phyloP scores from a whole-genome alignment of 2,329 filamentous ascomycete genomes.

The Cladosporium sphaerospermum region DNA sequence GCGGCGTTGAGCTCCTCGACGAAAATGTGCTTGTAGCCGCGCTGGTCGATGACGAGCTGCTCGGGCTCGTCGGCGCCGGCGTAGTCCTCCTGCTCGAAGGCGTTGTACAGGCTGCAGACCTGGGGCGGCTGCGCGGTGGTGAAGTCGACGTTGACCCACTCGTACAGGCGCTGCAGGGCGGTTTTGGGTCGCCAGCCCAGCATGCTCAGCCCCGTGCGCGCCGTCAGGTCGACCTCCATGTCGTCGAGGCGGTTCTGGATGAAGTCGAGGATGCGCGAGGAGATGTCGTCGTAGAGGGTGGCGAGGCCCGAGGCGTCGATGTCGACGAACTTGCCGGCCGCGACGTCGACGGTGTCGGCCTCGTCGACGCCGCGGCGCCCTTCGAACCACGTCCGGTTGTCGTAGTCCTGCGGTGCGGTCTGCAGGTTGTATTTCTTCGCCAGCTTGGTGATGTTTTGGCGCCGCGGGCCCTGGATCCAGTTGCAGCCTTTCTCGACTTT shows the following conservation, averaged over 20 bases:
- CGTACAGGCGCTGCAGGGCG: conserved; percentile 5
- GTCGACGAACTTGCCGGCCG: conserved; percentile 6
- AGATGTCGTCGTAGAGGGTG: conserved; percentile 1
- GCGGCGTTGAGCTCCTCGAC: conserved; percentile 7
- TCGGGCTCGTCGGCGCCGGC: conserved; percentile 2
- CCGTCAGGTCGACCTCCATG: conserved; percentile 5
- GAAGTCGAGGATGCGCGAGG: conserved; percentile 4
- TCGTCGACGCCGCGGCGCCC: neutral
- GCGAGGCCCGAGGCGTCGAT: conserved; percentile 1
- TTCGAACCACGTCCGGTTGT: conserved; percentile 3
- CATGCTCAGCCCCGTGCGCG: conserved; percentile 5
- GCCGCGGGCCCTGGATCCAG: conserved; percentile 7
- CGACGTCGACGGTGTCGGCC: neutral
- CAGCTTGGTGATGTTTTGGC: conserved; percentile 6
- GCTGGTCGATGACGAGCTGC: conserved; percentile 4
- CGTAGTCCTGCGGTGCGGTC: conserved; percentile 3
- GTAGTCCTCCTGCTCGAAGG: conserved; percentile 10
- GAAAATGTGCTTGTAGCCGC: conserved; percentile 8
- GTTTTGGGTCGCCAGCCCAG: conserved; percentile 6
- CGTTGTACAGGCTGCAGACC: conserved; percentile 5
- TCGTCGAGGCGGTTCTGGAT: conserved; percentile 3
- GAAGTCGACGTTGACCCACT: conserved; percentile 10
- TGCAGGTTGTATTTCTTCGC: conserved; percentile 5
- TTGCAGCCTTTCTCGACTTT: conserved; percentile 9
- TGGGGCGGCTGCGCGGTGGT: conserved; percentile 4